phyloP scores from a whole-genome alignment of 2,329 filamentous ascomycete species.

The Aspergillus flavus region DNA sequence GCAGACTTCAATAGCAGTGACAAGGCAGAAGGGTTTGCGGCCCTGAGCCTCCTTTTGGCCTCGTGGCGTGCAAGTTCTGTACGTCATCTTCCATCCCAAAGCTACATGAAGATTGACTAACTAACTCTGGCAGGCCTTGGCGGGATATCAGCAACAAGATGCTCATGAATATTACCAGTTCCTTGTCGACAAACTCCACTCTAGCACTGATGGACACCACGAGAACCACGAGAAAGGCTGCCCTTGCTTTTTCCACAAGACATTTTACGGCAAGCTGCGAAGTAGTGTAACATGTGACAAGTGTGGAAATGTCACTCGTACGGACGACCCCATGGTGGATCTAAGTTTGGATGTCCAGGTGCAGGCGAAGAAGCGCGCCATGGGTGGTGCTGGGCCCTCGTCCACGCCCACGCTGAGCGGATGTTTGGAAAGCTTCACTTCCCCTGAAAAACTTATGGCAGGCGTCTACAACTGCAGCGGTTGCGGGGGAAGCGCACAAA shows the following conservation, averaged over 20 bases:
- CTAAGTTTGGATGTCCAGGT: conserved; percentile 84
- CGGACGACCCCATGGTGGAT: conserved; percentile 87
- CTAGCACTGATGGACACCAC: conserved; percentile 71
- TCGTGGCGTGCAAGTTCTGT: conserved; percentile 81
- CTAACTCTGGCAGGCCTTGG: conserved; percentile 59
- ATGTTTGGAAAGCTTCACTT: conserved; percentile 86
- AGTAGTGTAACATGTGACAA: conserved; percentile 89
- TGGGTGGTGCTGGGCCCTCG: conserved; percentile 40
- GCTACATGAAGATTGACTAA: not conserved
- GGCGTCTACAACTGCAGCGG: conserved; percentile 86
- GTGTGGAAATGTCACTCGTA: conserved; percentile 79
- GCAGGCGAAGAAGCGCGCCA: conserved; percentile 59
- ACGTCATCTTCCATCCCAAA: conserved; percentile 48
- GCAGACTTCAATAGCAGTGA: conserved; percentile 63
- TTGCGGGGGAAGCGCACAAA: conserved; percentile 71
- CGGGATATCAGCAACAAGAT: conserved; percentile 93
- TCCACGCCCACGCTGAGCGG: conserved; percentile 63
- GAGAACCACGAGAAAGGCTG: conserved; percentile 62
- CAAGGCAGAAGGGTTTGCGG: conserved; percentile 83
- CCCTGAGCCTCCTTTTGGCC: conserved; percentile 82
- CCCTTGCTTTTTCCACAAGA: conserved; percentile 89
- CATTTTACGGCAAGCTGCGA: conserved; percentile 89
- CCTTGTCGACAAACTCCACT: conserved; percentile 86
- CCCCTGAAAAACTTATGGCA: conserved; percentile 70
- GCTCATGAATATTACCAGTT: conserved; percentile 98